phyloP scores from a whole-genome alignment of 129 eudicot species.

The Heracleum sosnowskyi region DNA sequence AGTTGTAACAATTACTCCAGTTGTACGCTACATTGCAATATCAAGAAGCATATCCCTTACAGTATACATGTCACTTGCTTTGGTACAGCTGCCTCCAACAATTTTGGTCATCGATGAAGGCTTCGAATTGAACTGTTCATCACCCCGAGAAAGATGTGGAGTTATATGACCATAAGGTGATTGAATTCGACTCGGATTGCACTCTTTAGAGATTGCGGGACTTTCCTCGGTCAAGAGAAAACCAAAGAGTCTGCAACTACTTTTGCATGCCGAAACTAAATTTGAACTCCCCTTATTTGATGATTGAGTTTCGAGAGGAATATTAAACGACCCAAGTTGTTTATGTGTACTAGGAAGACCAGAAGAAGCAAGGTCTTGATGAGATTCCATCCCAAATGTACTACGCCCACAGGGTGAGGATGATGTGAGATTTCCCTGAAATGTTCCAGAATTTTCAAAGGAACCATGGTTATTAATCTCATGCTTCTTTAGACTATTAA shows the following conservation, averaged over 20 bases:
- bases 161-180: conserved; percentile 12
- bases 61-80: conserved; percentile 29
- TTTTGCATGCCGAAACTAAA: conserved; percentile 31
- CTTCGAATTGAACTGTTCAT: conserved; percentile 29
- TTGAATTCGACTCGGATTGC: conserved; percentile 1
- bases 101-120: conserved; percentile 36
- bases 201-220: conserved; percentile 14
- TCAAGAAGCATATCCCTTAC: conserved; percentile 53
- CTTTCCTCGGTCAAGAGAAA: conserved; percentile 62
- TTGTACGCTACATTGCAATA: conserved; percentile 26
- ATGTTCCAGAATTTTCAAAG: conserved; percentile 13
- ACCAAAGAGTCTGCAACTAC: conserved; percentile 72
- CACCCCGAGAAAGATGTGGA: conserved; percentile 27
- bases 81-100: conserved; percentile 42
- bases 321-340: conserved; percentile 7
- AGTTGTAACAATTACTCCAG: not conserved
- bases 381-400: conserved; percentile 8
- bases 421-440: conserved; percentile 5
- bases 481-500: conserved; percentile 14
- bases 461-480: conserved; percentile 17
- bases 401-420: conserved; percentile 17
- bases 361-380: not conserved
- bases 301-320: conserved; percentile 16
- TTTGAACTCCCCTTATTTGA: conserved; percentile 20
- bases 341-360: conserved; percentile 11